These are phyloP conservation scores for Penicillium oxalicum DNA, from an alignment of 2,329 filamentous ascomycete genomes.

Conservation along the genomic window DNA sequence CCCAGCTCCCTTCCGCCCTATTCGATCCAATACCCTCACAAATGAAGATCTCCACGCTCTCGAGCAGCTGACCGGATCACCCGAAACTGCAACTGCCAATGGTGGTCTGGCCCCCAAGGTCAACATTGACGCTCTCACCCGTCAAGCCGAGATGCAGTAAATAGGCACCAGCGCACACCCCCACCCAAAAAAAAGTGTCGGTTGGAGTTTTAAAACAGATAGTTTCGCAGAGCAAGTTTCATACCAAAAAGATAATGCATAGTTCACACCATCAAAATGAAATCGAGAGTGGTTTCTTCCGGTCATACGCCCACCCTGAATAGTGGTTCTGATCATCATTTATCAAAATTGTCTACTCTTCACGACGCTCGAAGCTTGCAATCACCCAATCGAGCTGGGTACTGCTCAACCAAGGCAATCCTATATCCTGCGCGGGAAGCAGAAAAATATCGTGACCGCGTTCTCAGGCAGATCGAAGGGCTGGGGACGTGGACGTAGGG, in stretches of 20 bases:
- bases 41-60: slow-evolving; percentile 41
- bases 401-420: too few species aligned
- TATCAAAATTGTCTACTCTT: too few species aligned
- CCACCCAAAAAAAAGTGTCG: slow-evolving; percentile 6
- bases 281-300: neutral
- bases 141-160: slow-evolving; percentile 31
- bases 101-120: slow-evolving; percentile 27
- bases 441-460: neutral
- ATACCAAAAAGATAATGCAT: slow-evolving; percentile 2
- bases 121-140: slow-evolving; percentile 35
- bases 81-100: slow-evolving; percentile 20
- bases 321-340: too few species aligned
- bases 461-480: neutral
- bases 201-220: neutral
- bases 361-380: too few species aligned
- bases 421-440: too few species aligned
- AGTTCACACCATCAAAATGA: neutral
- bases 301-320: too few species aligned
- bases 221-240: neutral
- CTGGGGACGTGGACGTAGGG: neutral
- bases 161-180: neutral
- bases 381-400: too few species aligned
- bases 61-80: slow-evolving; percentile 32
- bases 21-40: slow-evolving; percentile 48
- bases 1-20: slow-evolving; percentile 57